Percentiles rank a stretch among this genome's conserved stretches.
Evolutionary conservation across 495 filamentous ascomycete genomes (phyloP).

Genomic region (Aspergillus homomorphus): DNA sequence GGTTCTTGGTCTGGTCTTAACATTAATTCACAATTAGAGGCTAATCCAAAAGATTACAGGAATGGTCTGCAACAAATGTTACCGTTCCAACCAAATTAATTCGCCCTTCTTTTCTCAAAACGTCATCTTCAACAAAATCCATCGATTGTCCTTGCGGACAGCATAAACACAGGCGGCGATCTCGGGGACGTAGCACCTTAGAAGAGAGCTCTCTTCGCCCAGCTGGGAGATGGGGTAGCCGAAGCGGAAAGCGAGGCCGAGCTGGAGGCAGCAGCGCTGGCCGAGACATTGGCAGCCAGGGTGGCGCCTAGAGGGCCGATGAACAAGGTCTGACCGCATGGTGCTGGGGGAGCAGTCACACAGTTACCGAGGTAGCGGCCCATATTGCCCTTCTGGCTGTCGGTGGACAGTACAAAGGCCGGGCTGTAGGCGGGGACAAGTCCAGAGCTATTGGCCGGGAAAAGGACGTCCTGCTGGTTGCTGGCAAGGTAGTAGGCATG

Average conservation of each 20-base stretch:
- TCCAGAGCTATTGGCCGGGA: slow-evolving; percentile 25
- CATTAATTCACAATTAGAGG: slow-evolving; percentile 7
- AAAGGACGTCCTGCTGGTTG: slow-evolving; percentile 22
- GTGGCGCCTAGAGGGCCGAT: slow-evolving; percentile 28
- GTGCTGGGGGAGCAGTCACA: slow-evolving; percentile 22
- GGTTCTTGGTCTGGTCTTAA: background rate
- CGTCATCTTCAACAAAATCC: background rate
- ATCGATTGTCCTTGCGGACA: background rate
- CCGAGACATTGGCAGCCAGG: slow-evolving; percentile 9
- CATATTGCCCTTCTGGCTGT: slow-evolving; percentile 27
- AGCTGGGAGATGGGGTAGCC: slow-evolving; percentile 5
- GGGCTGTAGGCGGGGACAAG: slow-evolving; percentile 29
- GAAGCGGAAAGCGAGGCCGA: slow-evolving; percentile 13
- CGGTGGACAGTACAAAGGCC: slow-evolving; percentile 20
- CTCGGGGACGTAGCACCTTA: background rate
- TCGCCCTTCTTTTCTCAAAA: background rate
- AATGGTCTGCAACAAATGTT: background rate
- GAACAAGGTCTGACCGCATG: slow-evolving; percentile 22
- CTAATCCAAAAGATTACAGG: slow-evolving; percentile 12
- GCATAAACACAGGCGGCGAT: background rate
- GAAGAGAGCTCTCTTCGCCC: slow-evolving; percentile 3
- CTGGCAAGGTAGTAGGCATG: slow-evolving; percentile 27
- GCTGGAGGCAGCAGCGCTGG: slow-evolving; percentile 8
- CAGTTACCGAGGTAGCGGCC: slow-evolving; percentile 29
- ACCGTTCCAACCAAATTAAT: slow-evolving; percentile 1